Evolutionary conservation across 2,329 filamentous ascomycete species (phyloP), one percentile per base, ranked within the genome.

Genomic region (Colletotrichum brevisporum): DNA sequence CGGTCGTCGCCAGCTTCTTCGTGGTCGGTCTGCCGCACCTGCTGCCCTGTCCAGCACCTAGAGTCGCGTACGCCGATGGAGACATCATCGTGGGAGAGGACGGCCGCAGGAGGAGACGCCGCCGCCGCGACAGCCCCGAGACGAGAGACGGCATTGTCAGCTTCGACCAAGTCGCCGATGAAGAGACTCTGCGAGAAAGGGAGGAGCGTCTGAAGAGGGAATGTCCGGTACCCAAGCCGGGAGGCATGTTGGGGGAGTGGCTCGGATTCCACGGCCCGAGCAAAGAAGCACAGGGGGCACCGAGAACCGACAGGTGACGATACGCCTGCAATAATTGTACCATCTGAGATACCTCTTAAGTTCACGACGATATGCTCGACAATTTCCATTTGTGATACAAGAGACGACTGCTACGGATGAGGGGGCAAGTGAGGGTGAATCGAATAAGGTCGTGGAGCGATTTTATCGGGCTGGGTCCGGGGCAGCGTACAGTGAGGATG

Each of bases 181-280:
- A 84, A 73, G 76, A 83, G 72, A 70, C 63, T 72, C 12, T 67
- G 68, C 52, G 71, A 54, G 43, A 67, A n/a, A 50, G 70, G 54
- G 71, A 82, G 76, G 73, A 85, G 79, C 84, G 83, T 62, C 76
- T 81, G 53, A 86, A 85, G 76, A 88, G 94, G 75, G 94, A 97
- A 78, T 99, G 96, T 77, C 96, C 96, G 0, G 90, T 99, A 13
- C 96, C 96, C 5, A 98, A 98, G 81, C 95, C 96, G 0, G 86
- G 90, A 39, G 95, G 94, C 3, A 82, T 94, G 41, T 82, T 97
- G 53, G 93, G 93, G 13, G 88, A 92, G 76, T 84, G 95, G 74
- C 81, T 96, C 71, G 94, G 93, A 0, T 92, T 95, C 77, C 87
- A 86, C 73, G 71, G 65, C 16, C 64, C 67, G 50, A 71, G 31